These are phyloP conservation scores for Primulina eburnea DNA, from an alignment of 257 asterid genomes.

Conservation along the genomic window DNA sequence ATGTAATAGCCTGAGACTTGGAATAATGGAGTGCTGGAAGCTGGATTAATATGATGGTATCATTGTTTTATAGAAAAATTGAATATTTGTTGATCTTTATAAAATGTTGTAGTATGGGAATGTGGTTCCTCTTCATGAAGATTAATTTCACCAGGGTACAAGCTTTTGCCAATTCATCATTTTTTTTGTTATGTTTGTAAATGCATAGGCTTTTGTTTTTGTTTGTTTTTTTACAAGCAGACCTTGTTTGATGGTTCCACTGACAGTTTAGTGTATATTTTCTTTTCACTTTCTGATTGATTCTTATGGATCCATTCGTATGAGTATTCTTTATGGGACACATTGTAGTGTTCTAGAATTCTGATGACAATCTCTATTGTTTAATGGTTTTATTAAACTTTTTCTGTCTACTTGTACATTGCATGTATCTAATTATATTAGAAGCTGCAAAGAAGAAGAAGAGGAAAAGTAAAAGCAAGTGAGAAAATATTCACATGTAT, in stretches of 20 bases:
- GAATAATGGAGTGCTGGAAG: too few relatives aligned
- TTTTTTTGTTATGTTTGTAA: not conserved
- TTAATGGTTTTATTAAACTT: conserved; percentile 1
- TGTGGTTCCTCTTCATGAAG: not conserved
- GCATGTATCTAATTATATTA: conserved; percentile 32
- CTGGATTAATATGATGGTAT: too few relatives aligned
- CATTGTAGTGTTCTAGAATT: conserved; percentile 10
- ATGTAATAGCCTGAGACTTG: too few relatives aligned
- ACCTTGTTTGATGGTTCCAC: not conserved
- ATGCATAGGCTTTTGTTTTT: not conserved
- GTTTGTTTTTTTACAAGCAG: not conserved
- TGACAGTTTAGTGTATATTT: not conserved
- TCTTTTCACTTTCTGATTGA: not conserved
- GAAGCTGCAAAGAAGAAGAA: conserved; percentile 94
- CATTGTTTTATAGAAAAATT: too few relatives aligned
- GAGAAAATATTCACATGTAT: conserved; percentile 31
- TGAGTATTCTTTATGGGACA: not conserved
- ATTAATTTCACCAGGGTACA: not conserved
- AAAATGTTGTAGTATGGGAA: too few relatives aligned
- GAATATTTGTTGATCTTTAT: too few relatives aligned
- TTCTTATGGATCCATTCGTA: not conserved
- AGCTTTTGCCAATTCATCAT: not conserved
- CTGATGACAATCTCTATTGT: not conserved
- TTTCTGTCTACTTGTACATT: conserved; percentile 22
- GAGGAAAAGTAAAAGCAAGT: conserved; percentile 94